These are phyloP conservation scores for Sporothrix brunneoviolacea DNA, from an alignment of 2,329 filamentous ascomycete species.

Conservation along the genomic window DNA sequence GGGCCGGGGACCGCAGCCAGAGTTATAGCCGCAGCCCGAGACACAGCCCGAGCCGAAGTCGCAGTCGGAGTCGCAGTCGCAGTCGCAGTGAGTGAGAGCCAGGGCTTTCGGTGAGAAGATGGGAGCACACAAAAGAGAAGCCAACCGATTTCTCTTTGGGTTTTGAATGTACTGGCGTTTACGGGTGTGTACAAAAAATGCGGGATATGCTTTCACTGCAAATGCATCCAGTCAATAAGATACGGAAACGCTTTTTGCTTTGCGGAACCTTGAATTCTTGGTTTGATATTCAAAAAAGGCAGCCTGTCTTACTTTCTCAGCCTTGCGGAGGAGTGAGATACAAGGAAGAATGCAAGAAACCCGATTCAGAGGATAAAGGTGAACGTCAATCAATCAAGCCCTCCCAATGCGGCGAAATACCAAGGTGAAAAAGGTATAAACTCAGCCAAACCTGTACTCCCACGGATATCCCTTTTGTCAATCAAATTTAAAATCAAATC, in stretches of 20 bases:
- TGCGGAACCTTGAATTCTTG: too few species aligned
- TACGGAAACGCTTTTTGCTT: too few species aligned
- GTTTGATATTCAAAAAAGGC: too few species aligned
- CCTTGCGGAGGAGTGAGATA: not conserved
- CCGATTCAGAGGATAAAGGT: too few species aligned
- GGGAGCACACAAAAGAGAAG: too few species aligned
- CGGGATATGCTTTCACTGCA: too few species aligned
- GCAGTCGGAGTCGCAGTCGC: constrained; percentile 2
- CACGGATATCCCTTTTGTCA: not conserved
- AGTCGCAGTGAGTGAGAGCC: constrained; percentile 8
- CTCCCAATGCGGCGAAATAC: not conserved
- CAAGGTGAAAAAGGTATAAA: not conserved
- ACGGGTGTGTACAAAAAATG: too few species aligned
- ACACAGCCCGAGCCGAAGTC: not conserved
- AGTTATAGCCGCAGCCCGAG: constrained; percentile 1
- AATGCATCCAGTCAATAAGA: too few species aligned
- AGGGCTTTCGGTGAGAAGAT: not conserved
- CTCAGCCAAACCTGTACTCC: not conserved
- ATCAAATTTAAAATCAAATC: not conserved
- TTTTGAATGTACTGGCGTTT: too few species aligned
- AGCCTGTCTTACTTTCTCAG: too few species aligned
- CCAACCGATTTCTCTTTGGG: too few species aligned
- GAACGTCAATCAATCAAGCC: not conserved
- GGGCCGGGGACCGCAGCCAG: not conserved
- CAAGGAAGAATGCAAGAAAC: too few species aligned